Evolutionary conservation across 164 flowering plant species (phyloP).

Genomic region (Tetrastigma voinierianum): DNA sequence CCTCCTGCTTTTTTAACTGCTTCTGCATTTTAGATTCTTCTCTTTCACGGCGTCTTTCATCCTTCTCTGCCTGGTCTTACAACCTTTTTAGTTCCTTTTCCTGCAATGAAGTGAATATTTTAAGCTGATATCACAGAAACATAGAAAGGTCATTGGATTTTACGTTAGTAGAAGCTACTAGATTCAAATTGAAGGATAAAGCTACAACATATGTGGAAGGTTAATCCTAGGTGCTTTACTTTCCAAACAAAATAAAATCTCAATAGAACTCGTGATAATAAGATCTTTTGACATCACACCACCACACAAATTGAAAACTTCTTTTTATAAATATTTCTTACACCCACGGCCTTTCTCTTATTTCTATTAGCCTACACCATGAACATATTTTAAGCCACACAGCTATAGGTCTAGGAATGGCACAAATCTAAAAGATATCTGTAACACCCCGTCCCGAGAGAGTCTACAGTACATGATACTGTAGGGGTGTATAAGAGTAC

Average conservation of each 20-base stretch:
- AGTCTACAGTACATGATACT: no score
- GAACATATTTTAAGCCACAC: background rate
- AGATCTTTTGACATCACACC: background rate
- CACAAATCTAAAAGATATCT: no score
- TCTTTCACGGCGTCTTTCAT: slow-evolving; percentile 59
- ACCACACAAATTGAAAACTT: background rate
- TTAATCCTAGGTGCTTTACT: no score
- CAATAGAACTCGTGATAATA: no score
- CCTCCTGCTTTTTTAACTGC: slow-evolving; percentile 62
- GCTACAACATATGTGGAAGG: no score
- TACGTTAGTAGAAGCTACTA: background rate
- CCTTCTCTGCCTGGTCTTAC: slow-evolving; percentile 75
- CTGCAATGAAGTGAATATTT: slow-evolving; percentile 31
- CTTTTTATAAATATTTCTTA: background rate
- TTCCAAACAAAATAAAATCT: no score
- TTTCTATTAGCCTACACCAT: background rate
- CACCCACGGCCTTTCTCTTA: background rate
- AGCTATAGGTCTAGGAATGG: no score
- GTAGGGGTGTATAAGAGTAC: no score
- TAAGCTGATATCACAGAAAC: background rate
- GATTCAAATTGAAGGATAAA: background rate
- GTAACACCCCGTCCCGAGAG: no score
- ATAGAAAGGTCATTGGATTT: background rate
- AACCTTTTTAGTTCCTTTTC: slow-evolving; percentile 71
- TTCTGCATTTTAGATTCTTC: slow-evolving; percentile 67